Base-by-base conservation (phyloP, 495 filamentous ascomycete genomes). In the Talaromyces adpressus region DNA sequence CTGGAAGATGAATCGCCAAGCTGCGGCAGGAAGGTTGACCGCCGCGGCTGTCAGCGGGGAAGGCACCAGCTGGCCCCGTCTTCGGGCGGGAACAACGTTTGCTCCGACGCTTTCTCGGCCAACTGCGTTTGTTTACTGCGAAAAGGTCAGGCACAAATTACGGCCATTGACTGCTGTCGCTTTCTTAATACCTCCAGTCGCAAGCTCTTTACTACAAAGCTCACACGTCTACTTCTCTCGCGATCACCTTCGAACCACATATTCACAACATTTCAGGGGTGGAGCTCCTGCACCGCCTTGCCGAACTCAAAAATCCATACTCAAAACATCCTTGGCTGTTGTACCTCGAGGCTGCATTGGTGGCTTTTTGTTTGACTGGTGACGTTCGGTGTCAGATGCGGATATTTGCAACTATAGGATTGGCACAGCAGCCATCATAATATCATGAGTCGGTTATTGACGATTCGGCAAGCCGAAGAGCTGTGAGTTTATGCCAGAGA, bases 401-500 rank as follows among this genome's bases (percentile, higher is more conserved):
- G 20, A 56, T 56, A 6, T 22, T 29, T 22, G 6, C 0, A 56
- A 29, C 4, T 56, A 56, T 56, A 27, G 8, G 8, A 56, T 16
- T 56, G 52, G 52, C 52, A 56, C 52, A 25, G 52, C 52, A 56
- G 52, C 52, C 52, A 56, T 56, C 52, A 56, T 56, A 56, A 59
- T 61, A 61, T 56, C 63, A 93, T 93, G 91, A 86, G 84, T 78
- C 84, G 88, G 69, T 79, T 93, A 75, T 81, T 94, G 74, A 92
- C 90, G 53, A 76, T 78, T 61, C 85, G 90, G 67, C 91, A 95
- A 81, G 90, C 91, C 65, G 91, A 92, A 73, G 89, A 95, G 85
- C 88, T 93, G 91, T 93, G 84, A 47, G 60, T 62, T 29, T 23
- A 32, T 20, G 3, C 20, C 7, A 16, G n/a, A 22, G 72, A 86